These are phyloP conservation scores for Apiospora koreana DNA, from an alignment of 2,329 filamentous ascomycete genomes.

Conservation along the genomic window DNA sequence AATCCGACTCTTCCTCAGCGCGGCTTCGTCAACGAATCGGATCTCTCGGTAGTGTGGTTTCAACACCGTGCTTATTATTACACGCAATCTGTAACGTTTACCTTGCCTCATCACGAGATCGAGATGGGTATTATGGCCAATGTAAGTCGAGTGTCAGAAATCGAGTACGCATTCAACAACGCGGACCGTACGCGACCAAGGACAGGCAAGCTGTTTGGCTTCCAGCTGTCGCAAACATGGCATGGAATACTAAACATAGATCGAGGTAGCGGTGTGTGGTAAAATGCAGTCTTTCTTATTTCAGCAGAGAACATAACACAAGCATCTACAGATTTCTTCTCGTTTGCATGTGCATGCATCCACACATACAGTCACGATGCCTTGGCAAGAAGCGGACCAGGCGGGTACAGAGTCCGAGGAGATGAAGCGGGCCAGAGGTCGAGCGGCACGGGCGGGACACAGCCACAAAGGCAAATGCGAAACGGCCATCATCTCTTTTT, in stretches of 20 bases:
- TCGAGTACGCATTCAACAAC: not conserved
- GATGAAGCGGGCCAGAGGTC: not conserved
- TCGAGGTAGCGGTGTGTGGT: not conserved
- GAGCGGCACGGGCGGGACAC: not conserved
- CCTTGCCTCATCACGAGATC: not conserved
- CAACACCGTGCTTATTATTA: not conserved
- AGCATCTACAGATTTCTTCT: not conserved
- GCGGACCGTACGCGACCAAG: not conserved
- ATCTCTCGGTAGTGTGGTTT: not conserved
- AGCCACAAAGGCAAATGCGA: not conserved
- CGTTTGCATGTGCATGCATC: not conserved
- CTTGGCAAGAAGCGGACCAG: not conserved
- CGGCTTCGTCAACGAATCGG: not conserved
- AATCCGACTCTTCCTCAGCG: not conserved
- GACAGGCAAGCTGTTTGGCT: not conserved
- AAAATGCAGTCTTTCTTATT: not conserved
- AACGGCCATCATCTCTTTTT: constrained; percentile 4
- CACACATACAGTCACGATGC: not conserved
- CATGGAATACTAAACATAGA: not conserved
- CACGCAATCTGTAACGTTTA: not conserved
- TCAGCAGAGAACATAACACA: not conserved
- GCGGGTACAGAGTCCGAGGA: not conserved
- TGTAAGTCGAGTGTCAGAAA: not conserved
- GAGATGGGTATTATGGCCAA: not conserved
- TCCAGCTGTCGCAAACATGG: not conserved